These are phyloP conservation scores for Rhodotorula sp. DNA, from an alignment of 1,284 basidiomycete genomes.

Conservation along the genomic window DNA sequence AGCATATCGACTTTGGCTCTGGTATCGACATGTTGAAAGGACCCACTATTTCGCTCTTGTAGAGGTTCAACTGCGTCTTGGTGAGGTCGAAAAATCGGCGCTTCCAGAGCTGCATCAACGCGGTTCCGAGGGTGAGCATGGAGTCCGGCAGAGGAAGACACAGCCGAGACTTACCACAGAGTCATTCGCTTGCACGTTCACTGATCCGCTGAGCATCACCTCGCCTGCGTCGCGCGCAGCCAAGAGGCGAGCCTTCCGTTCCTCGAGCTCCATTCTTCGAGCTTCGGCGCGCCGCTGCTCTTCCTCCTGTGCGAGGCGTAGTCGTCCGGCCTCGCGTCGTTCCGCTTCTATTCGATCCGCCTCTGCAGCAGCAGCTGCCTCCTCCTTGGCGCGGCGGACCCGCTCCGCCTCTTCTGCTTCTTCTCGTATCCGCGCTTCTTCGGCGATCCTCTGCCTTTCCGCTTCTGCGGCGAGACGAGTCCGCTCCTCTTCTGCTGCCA, in stretches of 20 bases:
- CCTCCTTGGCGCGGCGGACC: not conserved
- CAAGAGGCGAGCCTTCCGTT: not conserved
- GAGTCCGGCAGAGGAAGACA: too few species aligned
- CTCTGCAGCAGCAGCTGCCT: not conserved
- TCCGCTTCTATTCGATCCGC: not conserved
- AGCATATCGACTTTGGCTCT: not conserved
- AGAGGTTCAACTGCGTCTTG: not conserved
- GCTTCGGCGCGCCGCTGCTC: constrained; percentile 8
- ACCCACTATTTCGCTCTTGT: constrained; percentile 26
- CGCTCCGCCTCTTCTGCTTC: constrained; percentile 4
- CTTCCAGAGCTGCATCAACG: constrained; percentile 22
- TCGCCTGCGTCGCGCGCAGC: constrained; percentile 14
- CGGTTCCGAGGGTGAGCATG: too few species aligned
- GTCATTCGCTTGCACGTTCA: constrained; percentile 19
- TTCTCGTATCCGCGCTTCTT: not conserved
- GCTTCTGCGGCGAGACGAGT: not conserved
- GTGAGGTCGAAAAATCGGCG: constrained; percentile 27
- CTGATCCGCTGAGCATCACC: constrained; percentile 22
- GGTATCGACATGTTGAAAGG: too few species aligned
- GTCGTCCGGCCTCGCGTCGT: not conserved
- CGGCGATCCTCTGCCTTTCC: not conserved
- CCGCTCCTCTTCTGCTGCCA: not conserved
- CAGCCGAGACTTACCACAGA: constrained; percentile 15
- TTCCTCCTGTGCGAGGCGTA: not conserved
- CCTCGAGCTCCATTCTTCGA: not conserved